A percentile compares a stretch with the other conserved stretches of the same genome.
These are phyloP conservation scores for Pythium apleroticum DNA, from an alignment of 352 stramenopile species.

Conservation along the genomic window DNA sequence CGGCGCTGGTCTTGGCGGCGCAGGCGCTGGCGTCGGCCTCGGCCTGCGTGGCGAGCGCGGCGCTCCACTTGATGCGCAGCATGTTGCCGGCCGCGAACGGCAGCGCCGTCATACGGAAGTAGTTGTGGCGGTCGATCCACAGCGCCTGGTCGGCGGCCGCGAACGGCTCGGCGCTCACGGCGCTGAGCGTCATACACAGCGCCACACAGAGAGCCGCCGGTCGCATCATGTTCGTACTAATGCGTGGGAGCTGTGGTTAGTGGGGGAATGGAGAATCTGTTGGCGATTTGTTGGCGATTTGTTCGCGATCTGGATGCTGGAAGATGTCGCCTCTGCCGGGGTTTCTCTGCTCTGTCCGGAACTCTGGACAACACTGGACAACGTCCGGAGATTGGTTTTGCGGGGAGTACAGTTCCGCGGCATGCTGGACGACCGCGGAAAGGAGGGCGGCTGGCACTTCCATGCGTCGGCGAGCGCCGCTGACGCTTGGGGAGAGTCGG, in stretches of 20 bases:
- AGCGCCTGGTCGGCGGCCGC: constrained; percentile 42
- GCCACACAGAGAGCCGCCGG: background rate
- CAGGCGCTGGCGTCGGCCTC: constrained; percentile 40
- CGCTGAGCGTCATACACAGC: background rate
- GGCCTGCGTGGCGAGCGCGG: constrained; percentile 42
- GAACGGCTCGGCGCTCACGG: constrained; percentile 17
- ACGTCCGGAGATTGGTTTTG: background rate
- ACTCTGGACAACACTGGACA: background rate
- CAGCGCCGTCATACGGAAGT: constrained; percentile 72
- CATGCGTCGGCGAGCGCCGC: background rate
- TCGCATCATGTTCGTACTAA: background rate
- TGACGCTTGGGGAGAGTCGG: background rate
- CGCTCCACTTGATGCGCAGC: constrained; percentile 64
- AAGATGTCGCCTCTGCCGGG: background rate
- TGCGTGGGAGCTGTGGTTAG: background rate
- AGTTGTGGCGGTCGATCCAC: constrained; percentile 78
- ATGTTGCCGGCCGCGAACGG: constrained; percentile 67
- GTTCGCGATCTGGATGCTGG: background rate
- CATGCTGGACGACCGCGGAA: background rate
- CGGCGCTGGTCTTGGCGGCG: constrained; percentile 30
- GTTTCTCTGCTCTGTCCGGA: background rate
- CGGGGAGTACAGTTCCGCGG: background rate
- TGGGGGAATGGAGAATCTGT: background rate
- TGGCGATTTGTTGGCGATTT: background rate
- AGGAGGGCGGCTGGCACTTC: background rate